Conservation (phyloP, 208 protist genomes). For the Leptomonas seymouri region DNA sequence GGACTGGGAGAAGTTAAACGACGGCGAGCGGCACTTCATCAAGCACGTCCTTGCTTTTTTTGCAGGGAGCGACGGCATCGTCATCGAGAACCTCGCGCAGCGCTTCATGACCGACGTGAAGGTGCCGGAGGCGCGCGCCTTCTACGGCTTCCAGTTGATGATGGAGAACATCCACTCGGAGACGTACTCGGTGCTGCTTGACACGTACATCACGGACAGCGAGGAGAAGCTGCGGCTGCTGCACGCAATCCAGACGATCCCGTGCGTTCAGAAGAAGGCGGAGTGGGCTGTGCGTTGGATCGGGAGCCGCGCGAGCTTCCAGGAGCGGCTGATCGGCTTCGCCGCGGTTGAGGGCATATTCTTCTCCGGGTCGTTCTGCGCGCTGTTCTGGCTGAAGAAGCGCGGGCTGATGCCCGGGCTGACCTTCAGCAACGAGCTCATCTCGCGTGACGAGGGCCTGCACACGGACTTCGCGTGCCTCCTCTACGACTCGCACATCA, state of each 20-base stretch:
- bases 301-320: constrained; percentile 81
- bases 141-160: constrained; percentile 99
- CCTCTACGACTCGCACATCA: constrained; percentile 94
- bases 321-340: constrained; percentile 98
- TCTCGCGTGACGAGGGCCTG: constrained; percentile 98
- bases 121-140: constrained; percentile 97
- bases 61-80: constrained; percentile 98
- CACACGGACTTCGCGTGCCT: constrained; percentile 99
- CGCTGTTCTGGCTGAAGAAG: constrained; percentile 99
- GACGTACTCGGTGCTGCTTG: constrained; percentile 93
- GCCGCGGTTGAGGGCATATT: constrained; percentile 99
- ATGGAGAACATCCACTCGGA: constrained; percentile 99
- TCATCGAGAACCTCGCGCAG: constrained; percentile 98
- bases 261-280: constrained; percentile 98
- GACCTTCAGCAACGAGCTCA: constrained; percentile 99
- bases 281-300: constrained; percentile 98
- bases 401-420: constrained; percentile 99
- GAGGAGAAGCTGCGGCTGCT: constrained; percentile 95
- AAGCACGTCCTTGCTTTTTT: constrained; percentile 99
- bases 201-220: constrained; percentile 97
- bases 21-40: constrained; percentile 98
- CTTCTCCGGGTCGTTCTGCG: constrained; percentile 99
- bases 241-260: constrained; percentile 97
- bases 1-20: constrained; percentile 97
- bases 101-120: constrained; percentile 98